Conservation (phyloP, 2,329 filamentous ascomycete genomes). For the Fusarium succisae region DNA sequence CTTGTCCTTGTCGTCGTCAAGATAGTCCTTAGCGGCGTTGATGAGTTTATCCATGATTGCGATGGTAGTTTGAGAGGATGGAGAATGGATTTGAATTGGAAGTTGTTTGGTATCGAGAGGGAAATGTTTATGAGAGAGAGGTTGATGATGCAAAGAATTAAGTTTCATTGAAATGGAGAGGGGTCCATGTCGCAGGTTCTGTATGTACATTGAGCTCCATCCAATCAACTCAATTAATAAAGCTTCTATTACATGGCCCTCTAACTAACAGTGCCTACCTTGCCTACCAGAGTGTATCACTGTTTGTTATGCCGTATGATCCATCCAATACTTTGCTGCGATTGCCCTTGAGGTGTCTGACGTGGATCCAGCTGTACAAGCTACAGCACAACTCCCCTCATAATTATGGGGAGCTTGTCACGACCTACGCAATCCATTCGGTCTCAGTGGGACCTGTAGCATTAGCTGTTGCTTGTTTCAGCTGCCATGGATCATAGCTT, state of each 20-base stretch:
- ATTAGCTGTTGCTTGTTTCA: slow-evolving; percentile 32
- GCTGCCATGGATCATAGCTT: background rate
- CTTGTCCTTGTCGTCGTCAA: slow-evolving; percentile 45
- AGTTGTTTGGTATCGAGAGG: background rate
- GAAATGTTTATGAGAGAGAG: background rate
- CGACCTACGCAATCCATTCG: slow-evolving; percentile 6
- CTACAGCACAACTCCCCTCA: background rate
- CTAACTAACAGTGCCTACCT: background rate
- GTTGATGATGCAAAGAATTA: slow-evolving; percentile 16
- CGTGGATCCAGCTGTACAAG: slow-evolving; percentile 22
- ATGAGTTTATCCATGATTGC: slow-evolving; percentile 52
- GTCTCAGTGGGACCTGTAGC: background rate
- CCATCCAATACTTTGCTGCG: background rate
- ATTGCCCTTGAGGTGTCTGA: slow-evolving; percentile 9
- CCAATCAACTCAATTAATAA: background rate
- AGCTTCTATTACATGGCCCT: background rate
- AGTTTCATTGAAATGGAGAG: slow-evolving; percentile 12
- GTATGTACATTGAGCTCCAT: background rate
- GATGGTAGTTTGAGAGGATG: background rate
- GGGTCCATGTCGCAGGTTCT: slow-evolving; percentile 15
- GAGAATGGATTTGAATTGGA: background rate
- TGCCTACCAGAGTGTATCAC: background rate
- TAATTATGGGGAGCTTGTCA: slow-evolving; percentile 24
- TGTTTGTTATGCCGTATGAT: background rate
- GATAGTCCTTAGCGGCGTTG: slow-evolving; percentile 51